phyloP scores from a whole-genome alignment of 2,329 filamentous ascomycete species.

The Basipetospora chlamydospora region DNA sequence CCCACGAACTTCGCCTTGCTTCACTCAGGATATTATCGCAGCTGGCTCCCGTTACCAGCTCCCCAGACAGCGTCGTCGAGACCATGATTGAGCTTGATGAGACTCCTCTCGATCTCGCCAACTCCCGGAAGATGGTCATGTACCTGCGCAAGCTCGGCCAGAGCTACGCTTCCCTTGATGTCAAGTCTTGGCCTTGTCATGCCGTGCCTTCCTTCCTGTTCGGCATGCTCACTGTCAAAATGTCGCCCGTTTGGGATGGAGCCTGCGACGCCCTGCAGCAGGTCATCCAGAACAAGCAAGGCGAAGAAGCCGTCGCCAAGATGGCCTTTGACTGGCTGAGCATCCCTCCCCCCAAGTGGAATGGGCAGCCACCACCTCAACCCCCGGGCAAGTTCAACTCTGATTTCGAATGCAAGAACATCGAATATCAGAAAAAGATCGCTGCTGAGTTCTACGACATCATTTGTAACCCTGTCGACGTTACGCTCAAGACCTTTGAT shows the following conservation, averaged over 20 bases:
- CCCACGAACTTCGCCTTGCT: constrained; percentile 56
- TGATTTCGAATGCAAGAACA: constrained; percentile 75
- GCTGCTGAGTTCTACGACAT: constrained; percentile 37
- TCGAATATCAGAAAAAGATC: constrained; percentile 41
- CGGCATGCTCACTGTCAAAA: constrained; percentile 72
- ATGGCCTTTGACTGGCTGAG: constrained; percentile 69
- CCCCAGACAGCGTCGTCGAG: constrained; percentile 15
- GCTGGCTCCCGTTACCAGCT: constrained; percentile 28
- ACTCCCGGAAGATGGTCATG: constrained; percentile 66
- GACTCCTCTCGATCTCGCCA: constrained; percentile 62
- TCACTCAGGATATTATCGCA: constrained; percentile 59
- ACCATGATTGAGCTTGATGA: constrained; percentile 69
- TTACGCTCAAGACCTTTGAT: constrained; percentile 50
- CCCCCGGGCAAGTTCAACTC: constrained; percentile 33
- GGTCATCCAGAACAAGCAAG: constrained; percentile 53
- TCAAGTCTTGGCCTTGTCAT: constrained; percentile 50
- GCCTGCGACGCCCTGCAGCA: constrained; percentile 60
- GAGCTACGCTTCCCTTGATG: constrained; percentile 43
- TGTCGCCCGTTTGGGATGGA: constrained; percentile 81
- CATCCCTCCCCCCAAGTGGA: constrained; percentile 39
- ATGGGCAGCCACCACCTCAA: constrained; percentile 22
- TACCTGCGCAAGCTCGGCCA: constrained; percentile 64
- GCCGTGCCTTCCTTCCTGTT: constrained; percentile 75
- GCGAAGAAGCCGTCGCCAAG: constrained; percentile 57
- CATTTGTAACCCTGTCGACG: constrained; percentile 36